Evolutionary conservation across 2,329 filamentous ascomycete species (phyloP).

Genomic region (Paradendryphiella salina): DNA sequence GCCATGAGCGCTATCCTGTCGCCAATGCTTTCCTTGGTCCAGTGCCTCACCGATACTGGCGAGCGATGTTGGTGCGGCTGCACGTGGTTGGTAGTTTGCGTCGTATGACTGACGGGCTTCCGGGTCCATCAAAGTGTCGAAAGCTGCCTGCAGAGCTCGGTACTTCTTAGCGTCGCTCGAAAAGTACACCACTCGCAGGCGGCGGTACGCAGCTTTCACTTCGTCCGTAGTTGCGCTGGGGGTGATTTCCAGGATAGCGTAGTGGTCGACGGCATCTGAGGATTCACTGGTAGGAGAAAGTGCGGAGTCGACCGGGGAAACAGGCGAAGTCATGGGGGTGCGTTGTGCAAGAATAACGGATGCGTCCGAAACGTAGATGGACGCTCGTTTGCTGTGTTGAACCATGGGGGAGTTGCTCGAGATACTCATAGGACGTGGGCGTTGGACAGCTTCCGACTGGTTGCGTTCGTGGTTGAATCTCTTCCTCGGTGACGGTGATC

Average conservation of each 20-base stretch:
- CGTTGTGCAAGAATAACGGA: constrained; percentile 27
- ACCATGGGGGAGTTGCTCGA: constrained; percentile 16
- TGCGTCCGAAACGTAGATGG: constrained; percentile 35
- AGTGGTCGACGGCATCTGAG: constrained; percentile 36
- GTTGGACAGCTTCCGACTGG: constrained; percentile 29
- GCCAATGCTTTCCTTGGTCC: constrained; percentile 26
- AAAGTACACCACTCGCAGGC: constrained; percentile 37
- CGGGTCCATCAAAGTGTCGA: constrained; percentile 35
- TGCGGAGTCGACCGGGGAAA: constrained; percentile 17
- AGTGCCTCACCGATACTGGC: constrained; percentile 18
- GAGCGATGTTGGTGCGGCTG: constrained; percentile 7
- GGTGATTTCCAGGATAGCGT: constrained; percentile 33
- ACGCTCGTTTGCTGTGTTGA: constrained; percentile 27
- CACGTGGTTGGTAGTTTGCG: constrained; percentile 19
- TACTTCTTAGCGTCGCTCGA: constrained; percentile 35
- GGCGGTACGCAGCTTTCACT: constrained; percentile 35
- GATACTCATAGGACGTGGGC: constrained; percentile 26
- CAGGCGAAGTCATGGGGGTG: constrained; percentile 26
- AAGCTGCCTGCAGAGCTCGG: constrained; percentile 35
- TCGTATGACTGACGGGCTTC: constrained; percentile 38
- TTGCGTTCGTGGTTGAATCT: constrained; percentile 28
- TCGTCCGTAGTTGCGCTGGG: constrained; percentile 34
- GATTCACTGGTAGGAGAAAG: constrained; percentile 21
- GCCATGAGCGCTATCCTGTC: constrained; percentile 29
- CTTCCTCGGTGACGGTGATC: constrained; percentile 14